Conservation (phyloP, 352 stramenopile species). For the Phytophthora palmivora region DNA sequence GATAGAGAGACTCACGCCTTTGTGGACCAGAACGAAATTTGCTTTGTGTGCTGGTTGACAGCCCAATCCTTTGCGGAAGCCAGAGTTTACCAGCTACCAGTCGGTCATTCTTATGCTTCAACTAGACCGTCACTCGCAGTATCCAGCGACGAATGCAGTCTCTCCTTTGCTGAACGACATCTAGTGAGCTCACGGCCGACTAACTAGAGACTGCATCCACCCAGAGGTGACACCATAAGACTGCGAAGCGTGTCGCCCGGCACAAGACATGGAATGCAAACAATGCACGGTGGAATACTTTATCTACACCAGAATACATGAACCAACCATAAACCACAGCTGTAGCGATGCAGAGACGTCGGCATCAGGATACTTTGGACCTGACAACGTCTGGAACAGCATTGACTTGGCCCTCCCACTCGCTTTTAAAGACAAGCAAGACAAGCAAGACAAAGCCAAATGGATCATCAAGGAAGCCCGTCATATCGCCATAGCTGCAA, state of each 20-base stretch:
- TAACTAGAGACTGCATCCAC: not conserved
- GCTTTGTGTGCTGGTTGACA: no score
- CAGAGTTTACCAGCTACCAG: constrained; percentile 29
- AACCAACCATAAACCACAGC: not conserved
- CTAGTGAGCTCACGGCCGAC: constrained; percentile 7
- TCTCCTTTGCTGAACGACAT: constrained; percentile 26
- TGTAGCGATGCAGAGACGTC: constrained; percentile 10
- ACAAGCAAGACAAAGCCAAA: no score
- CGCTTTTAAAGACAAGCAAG: no score
- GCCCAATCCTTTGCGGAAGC: constrained; percentile 17
- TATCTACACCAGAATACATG: no score
- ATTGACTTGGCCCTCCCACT: no score
- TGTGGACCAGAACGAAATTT: constrained; percentile 33
- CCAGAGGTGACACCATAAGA: constrained; percentile 9
- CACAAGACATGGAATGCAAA: no score
- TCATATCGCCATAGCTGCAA: no score
- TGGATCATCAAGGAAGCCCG: no score
- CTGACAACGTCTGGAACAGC: no score
- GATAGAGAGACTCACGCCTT: constrained; percentile 15
- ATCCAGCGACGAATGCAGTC: constrained; percentile 11
- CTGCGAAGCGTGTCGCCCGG: no score
- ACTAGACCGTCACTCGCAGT: constrained; percentile 5
- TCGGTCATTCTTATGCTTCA: constrained; percentile 18
- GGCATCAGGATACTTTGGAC: no score
- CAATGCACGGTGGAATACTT: no score